A percentile compares a stretch with the other conserved stretches of the same genome.
Evolutionary conservation across 164 flowering plant species (phyloP).

Genomic region (Aristolochia contorta): DNA sequence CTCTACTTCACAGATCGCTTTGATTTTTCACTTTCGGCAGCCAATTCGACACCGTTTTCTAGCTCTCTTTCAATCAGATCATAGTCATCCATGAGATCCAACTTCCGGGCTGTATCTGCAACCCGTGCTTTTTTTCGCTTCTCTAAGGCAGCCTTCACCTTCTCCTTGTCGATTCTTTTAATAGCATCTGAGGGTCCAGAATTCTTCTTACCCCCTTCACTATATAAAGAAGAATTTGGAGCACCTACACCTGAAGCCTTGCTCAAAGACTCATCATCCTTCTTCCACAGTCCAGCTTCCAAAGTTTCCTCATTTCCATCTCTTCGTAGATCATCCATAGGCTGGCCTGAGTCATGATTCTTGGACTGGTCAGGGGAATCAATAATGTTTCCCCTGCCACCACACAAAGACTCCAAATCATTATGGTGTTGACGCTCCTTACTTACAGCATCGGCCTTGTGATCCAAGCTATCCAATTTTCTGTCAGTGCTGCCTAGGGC

Average conservation of each 20-base stretch:
- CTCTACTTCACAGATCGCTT: background rate
- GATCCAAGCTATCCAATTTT: slow-evolving; percentile 23
- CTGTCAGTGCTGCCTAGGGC: background rate
- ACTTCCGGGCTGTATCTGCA: slow-evolving; percentile 37
- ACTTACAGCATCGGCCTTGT: slow-evolving; percentile 18
- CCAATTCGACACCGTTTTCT: slow-evolving; percentile 42
- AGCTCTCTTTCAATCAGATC: slow-evolving; percentile 76
- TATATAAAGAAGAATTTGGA: background rate
- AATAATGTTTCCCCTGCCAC: slow-evolving; percentile 15
- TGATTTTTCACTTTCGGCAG: background rate
- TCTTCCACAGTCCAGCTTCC: slow-evolving; percentile 27
- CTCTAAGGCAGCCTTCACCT: slow-evolving; percentile 62
- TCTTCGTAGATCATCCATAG: slow-evolving; percentile 21
- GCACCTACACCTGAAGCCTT: background rate
- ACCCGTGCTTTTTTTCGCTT: slow-evolving; percentile 46
- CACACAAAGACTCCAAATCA: slow-evolving; percentile 15
- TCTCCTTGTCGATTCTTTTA: slow-evolving; percentile 58
- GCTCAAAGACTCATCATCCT: slow-evolving; percentile 26
- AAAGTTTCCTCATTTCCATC: slow-evolving; percentile 27
- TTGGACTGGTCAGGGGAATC: slow-evolving; percentile 22
- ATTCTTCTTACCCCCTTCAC: slow-evolving; percentile 1
- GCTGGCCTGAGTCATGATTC: slow-evolving; percentile 15
- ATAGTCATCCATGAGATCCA: slow-evolving; percentile 67
- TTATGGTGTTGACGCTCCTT: slow-evolving; percentile 24
- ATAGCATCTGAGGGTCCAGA: slow-evolving; percentile 56